Evolutionary conservation across 1,284 basidiomycete genomes (phyloP), one percentile per base, ranked within the genome.

Genomic region (Cutaneotrichosporon daszewskae): DNA sequence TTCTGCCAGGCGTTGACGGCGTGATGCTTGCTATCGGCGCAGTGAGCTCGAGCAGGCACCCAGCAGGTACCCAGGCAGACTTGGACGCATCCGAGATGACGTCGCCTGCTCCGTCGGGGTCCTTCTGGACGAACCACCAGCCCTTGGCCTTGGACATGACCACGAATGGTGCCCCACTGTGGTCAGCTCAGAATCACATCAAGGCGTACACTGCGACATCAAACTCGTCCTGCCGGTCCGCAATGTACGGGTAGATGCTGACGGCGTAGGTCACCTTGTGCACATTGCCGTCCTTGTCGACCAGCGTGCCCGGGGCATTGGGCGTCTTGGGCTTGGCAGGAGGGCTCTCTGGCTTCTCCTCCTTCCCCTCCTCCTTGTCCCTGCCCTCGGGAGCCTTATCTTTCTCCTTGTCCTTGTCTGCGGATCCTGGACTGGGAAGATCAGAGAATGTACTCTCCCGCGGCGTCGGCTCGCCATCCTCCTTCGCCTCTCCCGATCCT

Each of bases 51-150:
- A 99, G 79, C 11, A 99, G 75, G 69, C 95, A 99, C 1, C 95
- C 77, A 47, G 72, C 26, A 44, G 88, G 85, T 8, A 91, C 85
- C 87, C 87, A 87, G 38, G 87, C 87, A 63, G 87, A 83, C 66
- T 85, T 82, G 38, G 75, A 71, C 24, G 80, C 76, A 55, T 88
- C 85, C 18, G 81, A 77, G 45, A 85, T 82, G 32, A 90, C 79
- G 38, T 83, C 73, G 12, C 91, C 91, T 5, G 82, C 79, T 2
- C 90, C 91, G 34, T 81, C 81, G 18, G 85, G 84, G 67, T 98
- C 95, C 25, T 87, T 81, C 64, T 97, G 91, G 3, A 98, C 94
- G 26, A 96, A 87, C 90, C 94, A 99, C 95, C 95, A 98, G 0
- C 95, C 95, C 51, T 92, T 84, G 13, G 90, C 85, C 52, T 94